Percentiles rank a stretch among this genome's conserved stretches.
Evolutionary conservation across 371 early-diverging fungal species (phyloP).

Genomic region (Mycotypha africana): DNA sequence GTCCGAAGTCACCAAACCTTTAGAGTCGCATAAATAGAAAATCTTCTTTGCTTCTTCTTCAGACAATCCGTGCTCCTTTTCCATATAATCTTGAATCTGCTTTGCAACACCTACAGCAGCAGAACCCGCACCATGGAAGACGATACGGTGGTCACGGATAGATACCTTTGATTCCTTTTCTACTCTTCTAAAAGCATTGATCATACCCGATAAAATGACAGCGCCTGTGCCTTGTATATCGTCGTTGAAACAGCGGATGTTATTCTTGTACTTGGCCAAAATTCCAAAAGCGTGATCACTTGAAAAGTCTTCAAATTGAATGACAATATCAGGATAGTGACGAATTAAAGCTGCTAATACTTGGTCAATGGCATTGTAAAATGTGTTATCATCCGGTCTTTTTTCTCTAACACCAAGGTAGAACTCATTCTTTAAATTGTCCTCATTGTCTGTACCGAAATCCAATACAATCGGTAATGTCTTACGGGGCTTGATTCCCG

Average conservation of each 20-base stretch:
- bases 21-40: conserved; percentile 89
- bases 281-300: conserved; percentile 82
- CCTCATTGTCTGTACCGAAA: conserved; percentile 83
- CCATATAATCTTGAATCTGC: conserved; percentile 77
- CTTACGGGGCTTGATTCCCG: conserved; percentile 80
- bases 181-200: conserved; percentile 75
- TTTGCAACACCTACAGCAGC: conserved; percentile 90
- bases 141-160: conserved; percentile 71
- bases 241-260: conserved; percentile 73
- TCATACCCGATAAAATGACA: conserved; percentile 86
- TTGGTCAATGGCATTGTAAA: conserved; percentile 74
- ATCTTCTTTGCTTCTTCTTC: conserved; percentile 69
- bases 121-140: conserved; percentile 87
- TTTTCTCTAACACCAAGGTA: conserved; percentile 73
- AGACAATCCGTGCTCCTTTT: conserved; percentile 55
- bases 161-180: conserved; percentile 44
- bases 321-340: conserved; percentile 71
- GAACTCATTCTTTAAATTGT: conserved; percentile 62
- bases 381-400: conserved; percentile 48
- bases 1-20: conserved; percentile 72
- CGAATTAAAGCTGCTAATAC: conserved; percentile 65
- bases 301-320: conserved; percentile 94
- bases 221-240: conserved; percentile 79
- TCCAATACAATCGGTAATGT: conserved; percentile 87
- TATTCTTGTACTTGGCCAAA: conserved; percentile 60